phyloP scores from a whole-genome alignment of 192 early-diverging fungal species.

The Coemansia sp. region DNA sequence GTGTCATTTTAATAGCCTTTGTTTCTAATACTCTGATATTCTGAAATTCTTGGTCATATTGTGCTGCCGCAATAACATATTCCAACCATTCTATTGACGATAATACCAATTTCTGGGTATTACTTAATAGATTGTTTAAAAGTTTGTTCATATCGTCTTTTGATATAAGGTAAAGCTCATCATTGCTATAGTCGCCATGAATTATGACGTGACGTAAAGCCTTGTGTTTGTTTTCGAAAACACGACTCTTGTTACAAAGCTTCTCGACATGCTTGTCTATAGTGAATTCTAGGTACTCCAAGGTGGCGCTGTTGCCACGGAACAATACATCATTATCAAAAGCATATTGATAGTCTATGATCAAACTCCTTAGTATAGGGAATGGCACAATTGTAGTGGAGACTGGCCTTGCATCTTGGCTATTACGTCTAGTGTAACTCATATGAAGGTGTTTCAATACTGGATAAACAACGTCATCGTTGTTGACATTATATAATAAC shows the following conservation, averaged over 20 bases:
- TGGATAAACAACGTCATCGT: not conserved
- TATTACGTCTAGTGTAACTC: too few relatives aligned
- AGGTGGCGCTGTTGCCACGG: slow-evolving; percentile 6
- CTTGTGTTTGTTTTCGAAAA: not conserved
- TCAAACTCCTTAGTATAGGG: not conserved
- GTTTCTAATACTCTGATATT: not conserved
- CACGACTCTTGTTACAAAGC: not conserved
- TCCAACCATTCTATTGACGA: not conserved
- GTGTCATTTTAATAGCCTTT: not conserved
- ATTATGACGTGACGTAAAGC: not conserved
- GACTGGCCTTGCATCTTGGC: not conserved
- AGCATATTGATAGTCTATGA: not conserved
- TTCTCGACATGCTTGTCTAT: not conserved
- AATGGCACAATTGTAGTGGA: not conserved
- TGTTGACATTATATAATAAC: not conserved
- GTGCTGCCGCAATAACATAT: not conserved
- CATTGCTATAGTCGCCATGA: not conserved
- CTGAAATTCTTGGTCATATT: not conserved
- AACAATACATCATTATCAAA: slow-evolving; percentile 11
- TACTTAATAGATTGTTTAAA: not conserved
- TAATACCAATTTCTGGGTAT: not conserved
- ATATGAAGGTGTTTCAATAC: not conserved
- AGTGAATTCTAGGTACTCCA: not conserved
- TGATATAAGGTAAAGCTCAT: too few relatives aligned
- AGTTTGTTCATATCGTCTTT: not conserved